Evolutionary conservation across 495 filamentous ascomycete species (phyloP).

Genomic region (Coniosporium apollinis): DNA sequence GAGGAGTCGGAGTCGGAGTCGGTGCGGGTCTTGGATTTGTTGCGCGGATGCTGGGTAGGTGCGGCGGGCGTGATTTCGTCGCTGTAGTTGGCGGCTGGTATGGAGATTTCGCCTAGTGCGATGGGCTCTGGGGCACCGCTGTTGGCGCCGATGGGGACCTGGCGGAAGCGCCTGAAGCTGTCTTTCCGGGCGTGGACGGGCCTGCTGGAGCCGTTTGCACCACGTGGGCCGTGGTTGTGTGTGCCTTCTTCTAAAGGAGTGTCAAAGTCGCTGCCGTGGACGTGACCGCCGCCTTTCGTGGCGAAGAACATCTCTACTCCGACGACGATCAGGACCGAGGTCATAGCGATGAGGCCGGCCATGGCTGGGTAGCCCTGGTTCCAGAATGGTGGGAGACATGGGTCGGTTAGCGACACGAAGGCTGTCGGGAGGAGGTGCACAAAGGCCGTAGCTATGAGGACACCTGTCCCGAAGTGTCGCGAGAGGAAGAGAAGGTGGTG

Average conservation of each 20-base stretch:
- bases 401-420: conserved; percentile 26
- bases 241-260: not conserved
- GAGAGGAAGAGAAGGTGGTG: conserved; percentile 27
- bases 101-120: conserved; percentile 5
- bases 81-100: conserved; percentile 8
- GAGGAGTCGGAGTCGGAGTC: conserved; percentile 14
- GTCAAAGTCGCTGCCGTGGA: conserved; percentile 15
- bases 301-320: conserved; percentile 31
- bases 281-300: conserved; percentile 23
- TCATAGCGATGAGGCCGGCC: conserved; percentile 27
- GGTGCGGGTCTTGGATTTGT: not conserved
- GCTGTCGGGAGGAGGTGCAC: conserved; percentile 30
- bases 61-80: conserved; percentile 2
- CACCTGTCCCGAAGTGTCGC: conserved; percentile 34
- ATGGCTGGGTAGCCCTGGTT: conserved; percentile 28
- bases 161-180: conserved; percentile 14
- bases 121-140: conserved; percentile 7
- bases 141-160: conserved; percentile 6
- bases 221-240: not conserved
- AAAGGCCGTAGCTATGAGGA: conserved; percentile 32
- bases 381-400: conserved; percentile 30
- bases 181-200: conserved; percentile 8
- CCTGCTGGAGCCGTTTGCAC: conserved; percentile 1
- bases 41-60: conserved; percentile 1
- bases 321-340: conserved; percentile 25